Evolutionary conservation across 2,329 filamentous ascomycete species (phyloP).

Genomic region (Aspergillus floridensis): DNA sequence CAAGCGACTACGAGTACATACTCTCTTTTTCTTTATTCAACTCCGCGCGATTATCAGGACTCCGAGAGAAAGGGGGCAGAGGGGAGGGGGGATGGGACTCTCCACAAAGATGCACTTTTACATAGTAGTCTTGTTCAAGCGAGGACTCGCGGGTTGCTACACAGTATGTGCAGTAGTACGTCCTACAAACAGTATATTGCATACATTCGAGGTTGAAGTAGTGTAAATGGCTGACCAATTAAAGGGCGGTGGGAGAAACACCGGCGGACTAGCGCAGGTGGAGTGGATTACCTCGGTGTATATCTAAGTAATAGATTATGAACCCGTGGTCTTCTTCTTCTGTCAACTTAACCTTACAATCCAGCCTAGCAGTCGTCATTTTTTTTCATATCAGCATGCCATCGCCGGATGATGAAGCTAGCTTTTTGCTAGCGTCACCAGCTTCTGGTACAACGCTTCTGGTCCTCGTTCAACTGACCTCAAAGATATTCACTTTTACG

Average conservation of each 20-base stretch:
- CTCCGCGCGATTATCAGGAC: too few species aligned
- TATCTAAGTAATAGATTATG: background rate
- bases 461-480: conserved; percentile 81
- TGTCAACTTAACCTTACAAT: background rate
- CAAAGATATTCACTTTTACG: conserved; percentile 83
- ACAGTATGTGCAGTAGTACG: too few species aligned
- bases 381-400: conserved; percentile 15
- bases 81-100: too few species aligned
- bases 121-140: too few species aligned
- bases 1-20: too few species aligned
- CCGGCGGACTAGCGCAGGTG: background rate
- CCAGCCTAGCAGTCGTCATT: background rate
- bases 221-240: background rate
- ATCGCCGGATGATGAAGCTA: conserved; percentile 17
- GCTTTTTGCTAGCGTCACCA: conserved; percentile 28
- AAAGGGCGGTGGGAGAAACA: background rate
- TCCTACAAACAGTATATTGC: too few species aligned
- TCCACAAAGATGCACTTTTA: too few species aligned
- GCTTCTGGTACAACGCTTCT: conserved; percentile 78
- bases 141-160: too few species aligned
- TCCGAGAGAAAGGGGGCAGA: too few species aligned
- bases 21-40: too few species aligned
- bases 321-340: background rate
- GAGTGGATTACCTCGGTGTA: background rate
- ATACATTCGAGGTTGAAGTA: too few species aligned